A percentile compares a stretch with the other conserved stretches of the same genome.
Conservation (phyloP, 1,284 basidiomycete genomes). For the Amylostereum areolatum region DNA sequence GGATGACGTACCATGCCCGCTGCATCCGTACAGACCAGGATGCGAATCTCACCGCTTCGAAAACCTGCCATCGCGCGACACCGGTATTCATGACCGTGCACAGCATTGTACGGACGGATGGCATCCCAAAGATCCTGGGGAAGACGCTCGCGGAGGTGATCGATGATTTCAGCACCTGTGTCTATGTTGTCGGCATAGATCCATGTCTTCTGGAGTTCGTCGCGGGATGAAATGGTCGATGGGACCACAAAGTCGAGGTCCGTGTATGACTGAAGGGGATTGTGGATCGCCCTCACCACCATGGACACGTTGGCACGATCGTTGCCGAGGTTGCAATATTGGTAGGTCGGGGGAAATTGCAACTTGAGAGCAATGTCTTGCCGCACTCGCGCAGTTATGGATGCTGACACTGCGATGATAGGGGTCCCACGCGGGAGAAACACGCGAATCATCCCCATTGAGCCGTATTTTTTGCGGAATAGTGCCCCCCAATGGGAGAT, state of each 20-base stretch:
- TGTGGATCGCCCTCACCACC: background rate
- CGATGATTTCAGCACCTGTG: slow-evolving; percentile 15
- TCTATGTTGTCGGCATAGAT: slow-evolving; percentile 17
- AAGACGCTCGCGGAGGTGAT: slow-evolving; percentile 10
- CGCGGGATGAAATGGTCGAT: background rate
- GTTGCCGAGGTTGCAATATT: background rate
- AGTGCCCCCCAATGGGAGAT: background rate
- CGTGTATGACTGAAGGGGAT: slow-evolving; percentile 24
- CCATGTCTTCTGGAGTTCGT: slow-evolving; percentile 9
- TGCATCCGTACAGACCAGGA: slow-evolving; percentile 27
- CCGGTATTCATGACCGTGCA: slow-evolving; percentile 11
- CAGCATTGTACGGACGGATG: slow-evolving; percentile 17
- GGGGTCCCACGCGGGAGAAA: background rate
- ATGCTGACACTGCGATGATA: background rate
- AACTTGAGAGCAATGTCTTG: background rate
- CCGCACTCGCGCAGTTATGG: background rate
- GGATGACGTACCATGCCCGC: slow-evolving; percentile 18
- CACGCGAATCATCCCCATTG: background rate
- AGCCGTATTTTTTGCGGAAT: background rate
- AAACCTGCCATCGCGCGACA: slow-evolving; percentile 12
- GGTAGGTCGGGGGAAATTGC: background rate
- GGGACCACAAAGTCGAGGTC: slow-evolving; percentile 34
- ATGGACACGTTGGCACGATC: background rate
- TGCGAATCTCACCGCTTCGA: slow-evolving; percentile 8
- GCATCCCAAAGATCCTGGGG: background rate